These are phyloP conservation scores for Trypanosoma congolense DNA, from an alignment of 208 protist species.

Conservation along the genomic window DNA sequence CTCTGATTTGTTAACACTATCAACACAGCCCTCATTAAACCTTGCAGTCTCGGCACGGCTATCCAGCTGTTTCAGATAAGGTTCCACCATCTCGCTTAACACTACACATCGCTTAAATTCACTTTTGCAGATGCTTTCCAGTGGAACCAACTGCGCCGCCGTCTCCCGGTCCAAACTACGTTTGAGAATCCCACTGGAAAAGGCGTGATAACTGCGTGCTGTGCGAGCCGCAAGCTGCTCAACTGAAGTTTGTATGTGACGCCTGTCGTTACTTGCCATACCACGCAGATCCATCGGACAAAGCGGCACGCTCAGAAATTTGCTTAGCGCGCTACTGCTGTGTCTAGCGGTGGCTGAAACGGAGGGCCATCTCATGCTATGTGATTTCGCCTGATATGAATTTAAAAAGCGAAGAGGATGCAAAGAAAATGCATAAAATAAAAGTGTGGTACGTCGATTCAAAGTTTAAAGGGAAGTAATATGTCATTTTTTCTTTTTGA, in stretches of 20 bases:
- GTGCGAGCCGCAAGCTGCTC: slow-evolving; percentile 72
- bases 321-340: slow-evolving; percentile 7
- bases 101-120: slow-evolving; percentile 70
- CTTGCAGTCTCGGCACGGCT: too few species aligned
- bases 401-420: slow-evolving; percentile 16
- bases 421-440: slow-evolving; percentile 6
- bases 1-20: slow-evolving; percentile 10
- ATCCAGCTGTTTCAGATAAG: slow-evolving; percentile 27
- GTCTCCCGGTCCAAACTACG: slow-evolving; percentile 36
- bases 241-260: slow-evolving; percentile 19
- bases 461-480: too few species aligned
- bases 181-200: slow-evolving; percentile 40
- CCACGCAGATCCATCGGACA: slow-evolving; percentile 42
- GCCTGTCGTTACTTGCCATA: slow-evolving; percentile 25
- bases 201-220: slow-evolving; percentile 53
- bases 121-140: slow-evolving; percentile 44
- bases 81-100: slow-evolving; percentile 33
- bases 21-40: slow-evolving; percentile 15
- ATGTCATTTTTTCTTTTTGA: too few species aligned
- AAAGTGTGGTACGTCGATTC: too few species aligned
- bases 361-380: slow-evolving; percentile 25
- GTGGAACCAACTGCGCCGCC: slow-evolving; percentile 40
- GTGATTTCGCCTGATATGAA: slow-evolving; percentile 3
- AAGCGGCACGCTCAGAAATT: slow-evolving; percentile 42
- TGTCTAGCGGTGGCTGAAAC: not conserved